Base-by-base conservation (phyloP, 2,329 filamentous ascomycete species). In the Exophiala xenobiotica region DNA sequence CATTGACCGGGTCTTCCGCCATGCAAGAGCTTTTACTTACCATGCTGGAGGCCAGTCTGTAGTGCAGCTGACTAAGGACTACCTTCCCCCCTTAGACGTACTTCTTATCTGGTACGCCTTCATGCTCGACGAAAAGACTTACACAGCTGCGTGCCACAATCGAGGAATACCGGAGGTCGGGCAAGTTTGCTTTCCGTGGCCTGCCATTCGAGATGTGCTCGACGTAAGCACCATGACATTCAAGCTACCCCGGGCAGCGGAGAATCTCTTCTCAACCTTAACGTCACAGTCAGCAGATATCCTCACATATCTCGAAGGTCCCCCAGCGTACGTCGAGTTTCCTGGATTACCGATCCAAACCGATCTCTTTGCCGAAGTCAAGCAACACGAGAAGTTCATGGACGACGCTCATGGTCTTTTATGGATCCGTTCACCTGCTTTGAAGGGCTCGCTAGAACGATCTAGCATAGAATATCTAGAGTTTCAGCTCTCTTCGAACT, bases 61-160 rank as follows among this genome's bases (percentile, higher is more conserved):
- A 7, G 31, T 35, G 3, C 31, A 35, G 11, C 14, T 59, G 20
- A 51, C 46, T 8, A 31, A 33, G 22, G 43, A 59, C 38, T 59
- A 59, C 39, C 45, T 59, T 3, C 57, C 57, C 9, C 57, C 57
- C 9, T 45, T 59, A 16, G 57, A 59, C 35, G 57, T 59, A 5
- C 54, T 59, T n/a, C 39, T 59, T 16, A 46, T 59, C 33, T 59
- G 57, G 57, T 59, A 59, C 41, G 41, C 54, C 20, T 51, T 42
- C 51, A 59, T 59, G 54, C 51, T 48, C 18, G 22, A 55, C 18
- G 26, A 27, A 7, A 35, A 40, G 6, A 27, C 38, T 22, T 59
- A 59, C 27, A 24, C 20, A 8, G 16, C 26, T 16, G 51, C 37
- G 19, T 44, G 29, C 31, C 9, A 22, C n/a, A 39, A 22, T 7